phyloP scores from a whole-genome alignment of 148 eudicot genomes.

The Rhododendron mucronatum region DNA sequence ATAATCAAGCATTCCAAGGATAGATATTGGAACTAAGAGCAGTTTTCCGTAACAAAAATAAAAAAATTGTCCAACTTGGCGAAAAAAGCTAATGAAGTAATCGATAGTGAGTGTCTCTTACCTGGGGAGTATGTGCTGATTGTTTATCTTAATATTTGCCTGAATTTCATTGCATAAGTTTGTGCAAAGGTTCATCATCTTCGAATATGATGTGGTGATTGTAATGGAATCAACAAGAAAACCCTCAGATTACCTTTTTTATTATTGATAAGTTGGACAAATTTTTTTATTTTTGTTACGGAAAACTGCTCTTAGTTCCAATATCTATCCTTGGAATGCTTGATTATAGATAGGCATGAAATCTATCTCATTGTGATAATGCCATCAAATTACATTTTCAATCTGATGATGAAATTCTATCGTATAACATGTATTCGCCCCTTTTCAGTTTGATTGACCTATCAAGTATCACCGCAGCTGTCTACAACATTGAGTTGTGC shows the following conservation, averaged over 20 bases:
- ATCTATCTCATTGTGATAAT: too few relatives aligned
- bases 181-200: slow-evolving; percentile 66
- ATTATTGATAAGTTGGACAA: not conserved
- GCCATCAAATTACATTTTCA: not conserved
- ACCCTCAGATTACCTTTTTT: slow-evolving; percentile 32
- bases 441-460: slow-evolving; percentile 69
- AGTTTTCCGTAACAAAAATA: too few relatives aligned
- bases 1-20: not conserved
- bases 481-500: slow-evolving; percentile 63
- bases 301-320: not conserved
- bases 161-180: slow-evolving; percentile 61
- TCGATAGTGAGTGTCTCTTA: slow-evolving; percentile 15
- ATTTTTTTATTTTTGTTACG: not conserved
- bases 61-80: not conserved
- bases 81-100: not conserved
- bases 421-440: not conserved
- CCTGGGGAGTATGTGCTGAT: slow-evolving; percentile 81
- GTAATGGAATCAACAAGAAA: slow-evolving; percentile 61
- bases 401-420: not conserved
- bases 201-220: slow-evolving; percentile 63
- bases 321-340: not conserved
- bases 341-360: not conserved
- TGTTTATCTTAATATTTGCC: slow-evolving; percentile 70
- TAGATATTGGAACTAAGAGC: not conserved
- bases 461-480: slow-evolving; percentile 63